Base-by-base conservation (phyloP, 75 land plant species). In the Cupressus sempervirens region DNA sequence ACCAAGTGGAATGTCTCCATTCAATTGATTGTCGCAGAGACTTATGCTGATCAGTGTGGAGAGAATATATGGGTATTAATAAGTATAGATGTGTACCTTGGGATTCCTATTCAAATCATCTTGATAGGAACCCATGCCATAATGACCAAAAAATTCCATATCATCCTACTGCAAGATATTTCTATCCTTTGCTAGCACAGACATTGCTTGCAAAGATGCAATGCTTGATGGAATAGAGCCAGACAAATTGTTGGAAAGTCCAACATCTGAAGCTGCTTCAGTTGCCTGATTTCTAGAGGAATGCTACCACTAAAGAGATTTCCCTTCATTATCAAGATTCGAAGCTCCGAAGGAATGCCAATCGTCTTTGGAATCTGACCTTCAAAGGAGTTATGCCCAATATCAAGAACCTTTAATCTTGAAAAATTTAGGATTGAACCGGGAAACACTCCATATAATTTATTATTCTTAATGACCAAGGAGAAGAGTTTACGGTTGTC, bases 401-500 rank as follows among this genome's bases (percentile, higher is more conserved):
- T 48, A 48, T 48, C 67, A 18, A 62, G 26, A 62, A 15, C 67
- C 2, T 6, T 16, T 62, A 62, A 5, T 18, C 0, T 2, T 62
- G 67, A 18, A 62, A 16, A 62, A 62, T 62, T 62, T 16, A 62
- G 50, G 0, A 90, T 62, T 7, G 76, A 75, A 8, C 83, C 23
- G 6, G 93, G 93, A 38, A 93, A 54, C 3, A 10, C 9, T 15
- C 92, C 95, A 38, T 18, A 67, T 72, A 93, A 83, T 13, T 83
- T 83, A 83, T 92, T 93, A 14, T 74, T 62, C 1, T 86, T 62
- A 7, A 88, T 35, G 65, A 82, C 83, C n/a, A 90, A 30, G 34
- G 73, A 85, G 32, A 89, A 75, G 4, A 45, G 48, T 7, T 52
- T 32, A 5, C 84, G 83, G 12, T 82, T 84, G 7, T 52, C 72